phyloP scores from a whole-genome alignment of 2,329 filamentous ascomycete species.

The Nemania serpens region DNA sequence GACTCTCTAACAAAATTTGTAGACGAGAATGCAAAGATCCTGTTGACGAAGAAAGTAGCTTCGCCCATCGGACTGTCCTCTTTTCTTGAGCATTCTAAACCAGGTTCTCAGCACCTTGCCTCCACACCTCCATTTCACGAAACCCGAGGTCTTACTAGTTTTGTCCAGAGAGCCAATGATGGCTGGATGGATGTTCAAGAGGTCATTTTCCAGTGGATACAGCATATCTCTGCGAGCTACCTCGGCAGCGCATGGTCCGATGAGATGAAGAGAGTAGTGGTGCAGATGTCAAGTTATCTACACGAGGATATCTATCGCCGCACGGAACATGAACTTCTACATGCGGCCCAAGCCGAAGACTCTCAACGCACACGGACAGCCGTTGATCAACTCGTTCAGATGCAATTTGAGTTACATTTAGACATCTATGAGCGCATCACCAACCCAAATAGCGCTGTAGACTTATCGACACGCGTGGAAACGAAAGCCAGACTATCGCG shows the following conservation, averaged over 20 bases:
- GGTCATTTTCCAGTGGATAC: constrained; percentile 63
- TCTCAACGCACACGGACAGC: constrained; percentile 33
- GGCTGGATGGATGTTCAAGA: constrained; percentile 61
- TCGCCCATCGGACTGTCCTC: constrained; percentile 60
- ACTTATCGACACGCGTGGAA: constrained; percentile 53
- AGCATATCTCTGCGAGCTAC: constrained; percentile 56
- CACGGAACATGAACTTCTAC: constrained; percentile 49
- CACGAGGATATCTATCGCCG: constrained; percentile 58
- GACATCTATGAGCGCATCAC: constrained; percentile 64
- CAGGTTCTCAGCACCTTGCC: constrained; percentile 55
- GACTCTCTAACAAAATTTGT: constrained; percentile 55
- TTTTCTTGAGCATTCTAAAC: constrained; percentile 67
- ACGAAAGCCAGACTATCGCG: constrained; percentile 55
- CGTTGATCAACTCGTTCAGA: constrained; percentile 56
- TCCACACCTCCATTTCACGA: constrained; percentile 58
- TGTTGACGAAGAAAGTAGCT: constrained; percentile 59
- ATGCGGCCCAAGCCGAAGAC: constrained; percentile 26
- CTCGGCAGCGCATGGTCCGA: constrained; percentile 61
- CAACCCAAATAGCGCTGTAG: constrained; percentile 60
- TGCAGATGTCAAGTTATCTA: constrained; percentile 59
- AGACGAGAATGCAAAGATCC: constrained; percentile 57
- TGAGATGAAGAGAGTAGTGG: constrained; percentile 58
- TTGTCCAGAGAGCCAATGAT: constrained; percentile 54
- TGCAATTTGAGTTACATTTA: constrained; percentile 65
- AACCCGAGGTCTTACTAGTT: constrained; percentile 55